Evolutionary conservation across 305 asterid genomes (phyloP).

Genomic region (Andrographis paniculata): DNA sequence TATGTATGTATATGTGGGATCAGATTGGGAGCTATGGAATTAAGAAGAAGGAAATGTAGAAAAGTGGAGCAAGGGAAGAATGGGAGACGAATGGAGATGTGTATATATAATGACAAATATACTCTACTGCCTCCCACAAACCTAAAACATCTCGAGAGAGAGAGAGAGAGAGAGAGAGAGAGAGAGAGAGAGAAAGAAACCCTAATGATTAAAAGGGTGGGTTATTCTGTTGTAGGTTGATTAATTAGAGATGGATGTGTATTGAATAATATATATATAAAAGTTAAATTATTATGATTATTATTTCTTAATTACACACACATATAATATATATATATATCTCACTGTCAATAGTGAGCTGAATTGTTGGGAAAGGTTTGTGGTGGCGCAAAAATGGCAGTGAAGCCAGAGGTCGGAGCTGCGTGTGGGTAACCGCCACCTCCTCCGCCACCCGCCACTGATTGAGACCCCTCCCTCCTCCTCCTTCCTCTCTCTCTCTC

Average conservation of each 20-base stretch:
- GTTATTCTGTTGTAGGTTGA: slow-evolving; percentile 12
- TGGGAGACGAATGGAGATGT: slow-evolving; percentile 24
- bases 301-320: too few species aligned
- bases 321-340: slow-evolving; percentile 6
- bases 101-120: slow-evolving; percentile 21
- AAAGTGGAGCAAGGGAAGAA: slow-evolving; percentile 29
- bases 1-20: too few species aligned
- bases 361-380: slow-evolving; percentile 59
- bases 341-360: slow-evolving; percentile 33
- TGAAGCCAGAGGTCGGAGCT: slow-evolving; percentile 9
- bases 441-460: slow-evolving; percentile 45
- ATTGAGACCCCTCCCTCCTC: slow-evolving; percentile 25
- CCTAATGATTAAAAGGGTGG: slow-evolving; percentile 50
- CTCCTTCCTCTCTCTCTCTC: neutral
- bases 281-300: too few species aligned
- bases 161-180: slow-evolving; percentile 2
- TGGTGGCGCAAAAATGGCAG: slow-evolving; percentile 42
- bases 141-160: slow-evolving; percentile 6
- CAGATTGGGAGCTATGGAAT: slow-evolving; percentile 32
- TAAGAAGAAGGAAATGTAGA: slow-evolving; percentile 9
- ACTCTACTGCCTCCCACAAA: neutral
- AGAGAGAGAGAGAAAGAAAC: slow-evolving; percentile 19
- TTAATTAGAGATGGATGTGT: slow-evolving; percentile 15
- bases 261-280: slow-evolving; percentile 12
- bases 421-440: slow-evolving; percentile 36